These are phyloP conservation scores for Mycena crocata DNA, from an alignment of 768 basidiomycete genomes.

Conservation along the genomic window DNA sequence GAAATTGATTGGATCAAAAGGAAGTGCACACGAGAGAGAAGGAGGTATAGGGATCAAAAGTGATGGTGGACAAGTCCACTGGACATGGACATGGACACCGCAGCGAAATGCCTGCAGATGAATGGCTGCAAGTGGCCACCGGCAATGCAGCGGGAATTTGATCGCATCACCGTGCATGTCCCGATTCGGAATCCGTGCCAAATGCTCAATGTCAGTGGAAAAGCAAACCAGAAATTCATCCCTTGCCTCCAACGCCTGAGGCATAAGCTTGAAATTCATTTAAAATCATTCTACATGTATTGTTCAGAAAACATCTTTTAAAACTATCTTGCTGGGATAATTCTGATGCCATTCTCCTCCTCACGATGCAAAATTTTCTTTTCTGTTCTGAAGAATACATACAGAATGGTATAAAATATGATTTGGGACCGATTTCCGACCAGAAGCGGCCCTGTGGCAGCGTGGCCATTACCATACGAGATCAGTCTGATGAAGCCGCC, in stretches of 20 bases:
- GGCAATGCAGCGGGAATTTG: neutral
- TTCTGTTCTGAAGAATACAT: slow-evolving; percentile 9
- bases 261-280: neutral
- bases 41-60: no score
- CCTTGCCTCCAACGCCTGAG: no score
- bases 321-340: neutral
- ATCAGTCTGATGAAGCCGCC: neutral
- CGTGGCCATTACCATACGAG: neutral
- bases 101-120: no score
- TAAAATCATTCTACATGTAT: neutral
- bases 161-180: neutral
- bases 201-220: neutral
- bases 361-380: neutral
- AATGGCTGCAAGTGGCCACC: neutral
- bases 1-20: no score
- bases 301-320: neutral
- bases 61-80: no score
- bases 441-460: neutral
- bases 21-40: no score
- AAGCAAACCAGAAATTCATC: neutral
- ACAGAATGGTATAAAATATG: neutral
- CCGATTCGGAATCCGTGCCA: neutral
- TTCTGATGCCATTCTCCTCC: neutral
- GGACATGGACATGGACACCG: no score
- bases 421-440: neutral